These are phyloP conservation scores for Eucalyptus curtisii DNA, from an alignment of 345 rosid genomes.

Conservation along the genomic window DNA sequence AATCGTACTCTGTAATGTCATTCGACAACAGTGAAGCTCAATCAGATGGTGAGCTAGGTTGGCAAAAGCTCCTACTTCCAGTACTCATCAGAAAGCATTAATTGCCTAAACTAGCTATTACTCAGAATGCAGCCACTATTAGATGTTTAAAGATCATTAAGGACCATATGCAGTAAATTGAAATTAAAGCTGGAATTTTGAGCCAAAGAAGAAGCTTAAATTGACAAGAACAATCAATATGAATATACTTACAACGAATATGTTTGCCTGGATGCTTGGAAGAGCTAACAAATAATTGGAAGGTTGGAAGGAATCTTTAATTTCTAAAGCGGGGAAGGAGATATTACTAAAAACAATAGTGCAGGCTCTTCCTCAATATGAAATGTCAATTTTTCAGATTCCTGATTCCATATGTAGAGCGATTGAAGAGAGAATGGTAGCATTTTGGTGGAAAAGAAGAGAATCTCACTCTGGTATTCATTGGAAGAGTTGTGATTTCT, in stretches of 20 bases:
- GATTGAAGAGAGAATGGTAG: too few relatives aligned
- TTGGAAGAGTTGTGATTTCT: too few relatives aligned
- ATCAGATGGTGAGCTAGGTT: background rate
- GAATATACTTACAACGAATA: background rate
- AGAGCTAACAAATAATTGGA: too few relatives aligned
- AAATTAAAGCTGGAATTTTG: background rate
- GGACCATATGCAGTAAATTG: background rate
- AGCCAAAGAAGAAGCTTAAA: background rate
- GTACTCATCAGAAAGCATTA: background rate
- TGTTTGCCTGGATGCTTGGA: too few relatives aligned
- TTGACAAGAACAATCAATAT: background rate
- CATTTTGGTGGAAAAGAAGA: too few relatives aligned
- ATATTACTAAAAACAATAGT: too few relatives aligned
- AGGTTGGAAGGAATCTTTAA: too few relatives aligned
- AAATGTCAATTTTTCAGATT: too few relatives aligned
- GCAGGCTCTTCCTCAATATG: too few relatives aligned
- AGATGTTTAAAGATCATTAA: background rate
- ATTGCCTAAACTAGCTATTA: background rate
- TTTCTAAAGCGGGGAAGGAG: too few relatives aligned
- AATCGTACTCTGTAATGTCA: conserved; percentile 50
- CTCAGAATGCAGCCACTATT: background rate
- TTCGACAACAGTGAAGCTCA: background rate
- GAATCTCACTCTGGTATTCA: too few relatives aligned
- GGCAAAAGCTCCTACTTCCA: background rate
- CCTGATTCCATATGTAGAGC: too few relatives aligned